Percentiles rank a stretch among this genome's conserved stretches.
Evolutionary conservation across 2,329 filamentous ascomycete genomes (phyloP).

Genomic region (Iodosphaeria phyllophila): DNA sequence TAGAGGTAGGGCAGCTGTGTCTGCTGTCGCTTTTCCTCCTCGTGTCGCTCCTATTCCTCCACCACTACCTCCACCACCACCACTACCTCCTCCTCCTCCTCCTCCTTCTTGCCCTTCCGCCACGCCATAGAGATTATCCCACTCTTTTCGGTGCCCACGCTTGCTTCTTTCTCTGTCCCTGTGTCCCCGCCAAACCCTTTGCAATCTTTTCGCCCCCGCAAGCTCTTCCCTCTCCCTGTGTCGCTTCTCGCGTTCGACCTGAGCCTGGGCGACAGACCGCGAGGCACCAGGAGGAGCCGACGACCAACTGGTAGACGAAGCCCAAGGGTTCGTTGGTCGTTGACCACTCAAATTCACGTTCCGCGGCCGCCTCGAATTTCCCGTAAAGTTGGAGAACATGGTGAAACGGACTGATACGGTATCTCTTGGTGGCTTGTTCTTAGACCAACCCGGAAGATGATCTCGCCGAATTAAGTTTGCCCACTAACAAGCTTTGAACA

Average conservation of each 20-base stretch:
- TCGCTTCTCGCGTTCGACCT: slow-evolving; percentile 65
- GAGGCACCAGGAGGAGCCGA: slow-evolving; percentile 45
- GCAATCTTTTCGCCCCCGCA: slow-evolving; percentile 55
- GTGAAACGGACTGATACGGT: too few relatives aligned
- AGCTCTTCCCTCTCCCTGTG: slow-evolving; percentile 65
- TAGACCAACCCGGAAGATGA: too few relatives aligned
- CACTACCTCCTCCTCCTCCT: slow-evolving; percentile 3
- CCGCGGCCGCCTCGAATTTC: slow-evolving; percentile 64
- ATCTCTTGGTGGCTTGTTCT: too few relatives aligned
- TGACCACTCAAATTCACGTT: slow-evolving; percentile 91
- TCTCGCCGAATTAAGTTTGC: too few relatives aligned
- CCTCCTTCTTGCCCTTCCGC: slow-evolving; percentile 14
- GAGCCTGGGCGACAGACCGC: slow-evolving; percentile 65
- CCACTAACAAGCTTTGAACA: too few relatives aligned
- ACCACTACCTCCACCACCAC: not conserved
- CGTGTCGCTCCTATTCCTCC: slow-evolving; percentile 1
- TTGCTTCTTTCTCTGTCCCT: slow-evolving; percentile 38
- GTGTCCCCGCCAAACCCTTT: slow-evolving; percentile 70
- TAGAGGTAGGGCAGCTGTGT: slow-evolving; percentile 28
- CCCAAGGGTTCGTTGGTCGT: slow-evolving; percentile 56
- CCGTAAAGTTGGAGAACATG: slow-evolving; percentile 90
- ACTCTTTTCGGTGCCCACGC: slow-evolving; percentile 34
- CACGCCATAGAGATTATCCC: slow-evolving; percentile 38
- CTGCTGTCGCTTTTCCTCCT: slow-evolving; percentile 18
- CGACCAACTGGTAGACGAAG: slow-evolving; percentile 32